Evolutionary conservation across 257 asterid genomes (phyloP).

Genomic region (Solanum medicagineum): DNA sequence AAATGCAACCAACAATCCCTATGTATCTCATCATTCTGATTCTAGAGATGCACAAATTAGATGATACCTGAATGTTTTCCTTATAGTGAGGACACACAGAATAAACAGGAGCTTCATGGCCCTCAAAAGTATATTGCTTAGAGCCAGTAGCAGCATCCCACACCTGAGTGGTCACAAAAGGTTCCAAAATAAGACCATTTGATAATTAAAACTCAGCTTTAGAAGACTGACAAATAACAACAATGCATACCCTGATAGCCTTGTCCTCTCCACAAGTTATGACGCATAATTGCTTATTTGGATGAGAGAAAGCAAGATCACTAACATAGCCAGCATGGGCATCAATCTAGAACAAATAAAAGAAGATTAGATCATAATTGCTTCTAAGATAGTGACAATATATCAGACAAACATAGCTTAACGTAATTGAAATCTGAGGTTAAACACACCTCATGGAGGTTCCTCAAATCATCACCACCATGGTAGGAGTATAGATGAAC

Average conservation of each 20-base stretch:
- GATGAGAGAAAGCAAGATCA: conserved; percentile 54
- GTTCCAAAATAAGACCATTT: not conserved
- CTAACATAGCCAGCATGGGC: conserved; percentile 50
- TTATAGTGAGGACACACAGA: conserved; percentile 41
- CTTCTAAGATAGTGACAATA: not conserved
- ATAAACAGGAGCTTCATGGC: conserved; percentile 46
- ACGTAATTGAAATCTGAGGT: not conserved
- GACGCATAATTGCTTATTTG: conserved; percentile 30
- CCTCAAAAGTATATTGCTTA: conserved; percentile 33
- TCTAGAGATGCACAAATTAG: not conserved
- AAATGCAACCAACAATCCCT: not conserved
- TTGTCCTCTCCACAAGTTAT: conserved; percentile 74
- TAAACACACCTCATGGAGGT: conserved; percentile 44
- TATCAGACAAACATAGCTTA: not conserved
- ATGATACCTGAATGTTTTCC: conserved; percentile 29
- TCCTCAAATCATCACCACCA: conserved; percentile 31
- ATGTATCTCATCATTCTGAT: not conserved
- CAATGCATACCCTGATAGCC: conserved; percentile 39
- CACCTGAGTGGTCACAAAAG: conserved; percentile 14
- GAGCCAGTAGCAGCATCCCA: conserved; percentile 41
- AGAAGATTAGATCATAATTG: not conserved
- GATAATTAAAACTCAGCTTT: not conserved
- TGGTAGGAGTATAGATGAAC: conserved; percentile 42
- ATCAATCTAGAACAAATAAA: conserved; percentile 38
- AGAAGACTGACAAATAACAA: not conserved